Evolutionary conservation across 371 early-diverging fungal species (phyloP), one percentile per base, ranked within the genome.

Genomic region (Mucor lusitanicus): DNA sequence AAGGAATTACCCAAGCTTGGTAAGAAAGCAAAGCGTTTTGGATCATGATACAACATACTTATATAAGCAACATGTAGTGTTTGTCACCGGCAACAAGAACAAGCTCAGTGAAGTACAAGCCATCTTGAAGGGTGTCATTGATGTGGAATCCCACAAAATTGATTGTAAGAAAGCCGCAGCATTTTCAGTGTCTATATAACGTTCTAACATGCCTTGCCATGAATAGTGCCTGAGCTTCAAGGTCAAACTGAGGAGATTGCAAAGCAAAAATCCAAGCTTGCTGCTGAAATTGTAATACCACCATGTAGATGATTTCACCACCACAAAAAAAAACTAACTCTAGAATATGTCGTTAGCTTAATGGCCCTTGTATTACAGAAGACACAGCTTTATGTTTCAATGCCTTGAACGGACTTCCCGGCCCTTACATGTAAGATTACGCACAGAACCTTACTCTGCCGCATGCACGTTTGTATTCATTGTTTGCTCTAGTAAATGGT

Each of bases 381-480:
- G 99, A 98, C 79, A 97, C 97, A 11, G 87, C 90, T 37, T 88
- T 98, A 35, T 94, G 95, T 71, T 98, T 97, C 84, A 91, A 92
- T 67, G 96, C 97, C 19, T 78, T 97, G 78, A 91, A 94, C 42
- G 95, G 94, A 4, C 87, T 97, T 35, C 97, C 98, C 15, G 95
- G 95, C 5, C 92, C 95, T 12, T 95, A 95, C 72, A 92, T 95
- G 89, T 89, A 80, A 75, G 53, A 77, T 63, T 17, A n/a, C 9
- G 23, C 30, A 32, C 50, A 39, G n/a, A 67, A 53, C 13, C 15
- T 53, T 53, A 8, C 25, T 27, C 25, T 53, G 11, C 53, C 13
- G 25, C 1, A 27, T 53, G 12, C 23, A 6, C 53, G 27, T 17
- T 33, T 30, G 3, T 65, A 23, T 37, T 57, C 25, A 17, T 54